phyloP scores from a whole-genome alignment of 345 rosid genomes.

The Trapa incisa region DNA sequence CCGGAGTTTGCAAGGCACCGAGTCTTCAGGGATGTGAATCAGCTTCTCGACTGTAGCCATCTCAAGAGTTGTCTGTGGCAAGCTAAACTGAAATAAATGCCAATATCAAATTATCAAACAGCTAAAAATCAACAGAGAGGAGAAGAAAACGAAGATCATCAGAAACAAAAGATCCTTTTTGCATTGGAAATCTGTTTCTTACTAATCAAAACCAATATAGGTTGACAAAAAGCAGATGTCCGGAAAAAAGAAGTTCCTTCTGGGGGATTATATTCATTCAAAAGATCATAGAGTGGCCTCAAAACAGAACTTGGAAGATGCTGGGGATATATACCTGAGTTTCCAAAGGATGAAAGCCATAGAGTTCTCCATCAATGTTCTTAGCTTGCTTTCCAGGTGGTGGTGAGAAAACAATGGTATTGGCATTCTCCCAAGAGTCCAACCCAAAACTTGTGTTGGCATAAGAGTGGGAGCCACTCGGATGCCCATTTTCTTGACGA shows the following conservation, averaged over 20 bases:
- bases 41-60: slow-evolving; percentile 70
- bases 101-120: slow-evolving; percentile 5
- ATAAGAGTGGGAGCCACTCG: slow-evolving; percentile 27
- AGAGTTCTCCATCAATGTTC: slow-evolving; percentile 49
- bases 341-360: slow-evolving; percentile 47
- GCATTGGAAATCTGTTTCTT: no score
- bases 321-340: slow-evolving; percentile 48
- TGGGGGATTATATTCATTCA: no score
- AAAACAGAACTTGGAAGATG: not conserved
- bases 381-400: slow-evolving; percentile 46
- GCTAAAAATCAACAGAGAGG: no score
- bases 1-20: slow-evolving; percentile 79
- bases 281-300: no score
- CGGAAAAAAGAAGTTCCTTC: no score
- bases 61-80: slow-evolving; percentile 78
- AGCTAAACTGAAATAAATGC: slow-evolving; percentile 51
- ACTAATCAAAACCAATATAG: no score
- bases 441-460: slow-evolving; percentile 42
- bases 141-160: no score
- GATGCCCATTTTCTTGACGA: slow-evolving; percentile 30
- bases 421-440: slow-evolving; percentile 72
- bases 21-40: slow-evolving; percentile 76
- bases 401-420: slow-evolving; percentile 53
- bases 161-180: no score
- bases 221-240: no score